Conservation (phyloP, 2,329 filamentous ascomycete species). For the Cladosporium halotolerans region DNA sequence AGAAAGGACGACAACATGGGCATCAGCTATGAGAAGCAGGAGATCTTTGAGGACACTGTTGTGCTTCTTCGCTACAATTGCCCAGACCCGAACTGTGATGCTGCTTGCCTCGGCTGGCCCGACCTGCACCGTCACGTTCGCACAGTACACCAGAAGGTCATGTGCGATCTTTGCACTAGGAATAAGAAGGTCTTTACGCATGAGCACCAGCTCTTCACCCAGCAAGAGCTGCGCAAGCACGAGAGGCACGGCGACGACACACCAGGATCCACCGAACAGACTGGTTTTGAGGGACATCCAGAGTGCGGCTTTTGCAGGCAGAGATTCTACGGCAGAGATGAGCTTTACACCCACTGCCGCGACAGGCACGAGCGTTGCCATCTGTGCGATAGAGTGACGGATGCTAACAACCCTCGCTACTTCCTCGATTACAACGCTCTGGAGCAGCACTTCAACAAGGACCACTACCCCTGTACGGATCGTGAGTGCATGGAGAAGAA, state of each 20-base stretch:
- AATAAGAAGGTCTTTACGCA: conserved; percentile 99
- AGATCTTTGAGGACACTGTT: conserved; percentile 86
- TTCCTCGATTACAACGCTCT: conserved; percentile 83
- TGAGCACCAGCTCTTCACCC: conserved; percentile 87
- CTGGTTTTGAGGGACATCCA: conserved; percentile 91
- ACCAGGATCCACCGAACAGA: conserved; percentile 84
- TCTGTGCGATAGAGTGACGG: conserved; percentile 70
- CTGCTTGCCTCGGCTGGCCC: conserved; percentile 75
- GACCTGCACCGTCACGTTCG: conserved; percentile 78
- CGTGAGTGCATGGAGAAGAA: conserved; percentile 92
- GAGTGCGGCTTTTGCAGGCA: conserved; percentile 88
- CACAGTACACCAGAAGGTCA: conserved; percentile 73
- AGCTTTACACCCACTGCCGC: conserved; percentile 87
- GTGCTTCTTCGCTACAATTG: conserved; percentile 91
- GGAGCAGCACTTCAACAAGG: conserved; percentile 77
- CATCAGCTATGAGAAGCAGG: conserved; percentile 80
- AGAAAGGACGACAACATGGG: conserved; percentile 79
- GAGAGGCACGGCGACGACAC: conserved; percentile 87
- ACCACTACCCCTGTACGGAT: conserved; percentile 81
- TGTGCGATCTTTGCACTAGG: conserved; percentile 83
- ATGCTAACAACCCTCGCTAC: conserved; percentile 71
- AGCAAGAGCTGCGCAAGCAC: conserved; percentile 73
- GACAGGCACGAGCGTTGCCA: conserved; percentile 94
- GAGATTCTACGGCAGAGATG: conserved; percentile 92
- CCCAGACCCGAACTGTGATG: conserved; percentile 75